Percentiles rank a stretch among this genome's conserved stretches.
Conservation (phyloP, 441 rosid species). For the Erodium moschatum region DNA sequence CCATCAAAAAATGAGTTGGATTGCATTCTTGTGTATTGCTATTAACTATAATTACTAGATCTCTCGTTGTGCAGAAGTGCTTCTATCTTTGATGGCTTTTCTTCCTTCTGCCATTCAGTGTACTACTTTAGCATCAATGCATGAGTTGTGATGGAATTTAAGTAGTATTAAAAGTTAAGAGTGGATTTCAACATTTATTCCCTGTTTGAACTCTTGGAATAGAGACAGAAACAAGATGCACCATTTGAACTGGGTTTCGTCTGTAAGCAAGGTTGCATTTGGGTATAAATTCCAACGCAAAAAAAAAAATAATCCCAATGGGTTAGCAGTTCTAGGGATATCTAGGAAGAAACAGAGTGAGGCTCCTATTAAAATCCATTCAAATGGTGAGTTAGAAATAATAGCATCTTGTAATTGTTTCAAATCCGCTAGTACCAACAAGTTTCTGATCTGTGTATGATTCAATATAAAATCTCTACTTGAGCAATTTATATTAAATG, state of each 20-base stretch:
- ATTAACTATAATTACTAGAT: neutral
- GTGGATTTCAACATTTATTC: neutral
- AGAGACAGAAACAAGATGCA: neutral
- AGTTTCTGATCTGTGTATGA: too few species aligned
- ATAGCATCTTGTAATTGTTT: too few species aligned
- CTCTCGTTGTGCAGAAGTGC: neutral
- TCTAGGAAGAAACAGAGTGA: too few species aligned
- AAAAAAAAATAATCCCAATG: too few species aligned
- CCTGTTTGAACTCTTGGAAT: neutral
- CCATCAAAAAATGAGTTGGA: neutral
- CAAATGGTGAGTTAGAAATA: too few species aligned
- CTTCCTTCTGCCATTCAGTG: neutral
- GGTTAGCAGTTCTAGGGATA: too few species aligned
- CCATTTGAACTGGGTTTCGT: neutral
- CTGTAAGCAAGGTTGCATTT: too few species aligned
- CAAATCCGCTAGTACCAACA: too few species aligned
- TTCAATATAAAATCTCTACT: too few species aligned
- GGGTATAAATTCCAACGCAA: too few species aligned
- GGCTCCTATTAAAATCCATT: too few species aligned
- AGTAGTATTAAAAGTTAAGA: neutral
- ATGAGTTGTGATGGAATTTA: neutral
- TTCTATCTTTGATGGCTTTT: neutral
- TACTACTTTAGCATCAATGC: neutral
- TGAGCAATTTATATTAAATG: neutral
- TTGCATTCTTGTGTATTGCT: neutral